Conservation (phyloP, 192 early-diverging fungal species). For the Phlyctochytrium bullatum region DNA sequence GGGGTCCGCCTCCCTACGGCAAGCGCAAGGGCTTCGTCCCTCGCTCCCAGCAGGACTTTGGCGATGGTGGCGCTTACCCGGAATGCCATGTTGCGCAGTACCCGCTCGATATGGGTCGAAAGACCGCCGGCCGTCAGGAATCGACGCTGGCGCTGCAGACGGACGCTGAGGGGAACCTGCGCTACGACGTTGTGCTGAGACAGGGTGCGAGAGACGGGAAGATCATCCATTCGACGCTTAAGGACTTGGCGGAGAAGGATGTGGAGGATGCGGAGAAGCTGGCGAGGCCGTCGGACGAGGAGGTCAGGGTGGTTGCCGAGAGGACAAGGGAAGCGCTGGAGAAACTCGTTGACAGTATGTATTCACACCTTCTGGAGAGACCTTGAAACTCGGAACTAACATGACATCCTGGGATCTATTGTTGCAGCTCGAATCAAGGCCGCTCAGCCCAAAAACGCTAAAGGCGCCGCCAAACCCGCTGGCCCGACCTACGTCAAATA, state of each 20-base stretch:
- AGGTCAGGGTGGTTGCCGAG: constrained; percentile 77
- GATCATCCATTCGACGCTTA: constrained; percentile 80
- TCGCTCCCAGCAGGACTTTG: constrained; percentile 81
- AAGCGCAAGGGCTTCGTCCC: constrained; percentile 77
- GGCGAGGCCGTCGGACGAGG: constrained; percentile 75
- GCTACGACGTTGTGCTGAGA: constrained; percentile 84
- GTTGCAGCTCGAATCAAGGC: constrained; percentile 68
- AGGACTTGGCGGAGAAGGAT: constrained; percentile 64
- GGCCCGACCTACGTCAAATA: constrained; percentile 88
- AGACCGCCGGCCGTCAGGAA: constrained; percentile 45
- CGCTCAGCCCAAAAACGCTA: constrained; percentile 56
- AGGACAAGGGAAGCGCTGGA: constrained; percentile 87
- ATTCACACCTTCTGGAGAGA: neutral
- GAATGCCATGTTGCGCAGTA: constrained; percentile 92
- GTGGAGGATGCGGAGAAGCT: constrained; percentile 64
- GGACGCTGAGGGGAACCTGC: constrained; percentile 82
- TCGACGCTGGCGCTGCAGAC: constrained; percentile 83
- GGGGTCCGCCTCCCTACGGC: constrained; percentile 73
- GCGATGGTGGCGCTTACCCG: constrained; percentile 96
- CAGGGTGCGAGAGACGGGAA: constrained; percentile 61
- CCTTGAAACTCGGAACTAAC: no score
- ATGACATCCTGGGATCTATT: no score
- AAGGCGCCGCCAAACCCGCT: constrained; percentile 29
- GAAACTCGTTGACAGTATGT: constrained; percentile 70
- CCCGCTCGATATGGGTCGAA: constrained; percentile 91